Evolutionary conservation across 257 asterid genomes (phyloP).

Genomic region (Lycium ferocissimum): DNA sequence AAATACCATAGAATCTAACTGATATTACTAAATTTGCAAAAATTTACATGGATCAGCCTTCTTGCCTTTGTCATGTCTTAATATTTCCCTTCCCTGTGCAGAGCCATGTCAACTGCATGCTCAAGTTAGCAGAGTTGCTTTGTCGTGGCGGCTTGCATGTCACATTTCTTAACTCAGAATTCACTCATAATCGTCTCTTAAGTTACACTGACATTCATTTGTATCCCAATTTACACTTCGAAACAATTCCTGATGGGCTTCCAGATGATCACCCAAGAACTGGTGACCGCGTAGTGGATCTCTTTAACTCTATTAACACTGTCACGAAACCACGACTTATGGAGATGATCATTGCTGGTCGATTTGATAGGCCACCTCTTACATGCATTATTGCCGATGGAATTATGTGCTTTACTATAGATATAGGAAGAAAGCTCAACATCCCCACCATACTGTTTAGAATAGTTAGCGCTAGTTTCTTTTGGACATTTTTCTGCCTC

Average conservation of each 20-base stretch:
- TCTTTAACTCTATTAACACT: conserved; percentile 32
- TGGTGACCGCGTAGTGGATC: conserved; percentile 35
- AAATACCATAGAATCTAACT: not conserved
- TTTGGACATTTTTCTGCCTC: conserved; percentile 46
- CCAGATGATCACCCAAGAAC: conserved; percentile 40
- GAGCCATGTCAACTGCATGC: conserved; percentile 54
- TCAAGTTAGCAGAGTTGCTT: conserved; percentile 11
- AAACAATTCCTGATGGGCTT: conserved; percentile 39
- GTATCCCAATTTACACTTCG: conserved; percentile 16
- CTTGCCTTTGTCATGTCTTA: conserved; percentile 54
- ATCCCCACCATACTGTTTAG: conserved; percentile 38
- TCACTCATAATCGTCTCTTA: conserved; percentile 58
- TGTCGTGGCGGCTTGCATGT: conserved; percentile 45
- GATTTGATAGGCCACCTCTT: conserved; percentile 21
- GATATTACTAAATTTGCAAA: too few species aligned
- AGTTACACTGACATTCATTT: conserved; percentile 39
- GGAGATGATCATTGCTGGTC: conserved; percentile 22
- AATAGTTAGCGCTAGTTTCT: conserved; percentile 41
- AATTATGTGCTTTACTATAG: conserved; percentile 38
- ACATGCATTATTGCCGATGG: conserved; percentile 46
- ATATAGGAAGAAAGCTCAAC: conserved; percentile 41
- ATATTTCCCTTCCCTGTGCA: conserved; percentile 61
- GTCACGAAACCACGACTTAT: conserved; percentile 31
- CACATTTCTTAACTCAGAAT: conserved; percentile 75
- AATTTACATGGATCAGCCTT: not conserved